Evolutionary conservation across 2,329 filamentous ascomycete species (phyloP), one percentile per base, ranked within the genome.

Genomic region (Fusarium acutatum): DNA sequence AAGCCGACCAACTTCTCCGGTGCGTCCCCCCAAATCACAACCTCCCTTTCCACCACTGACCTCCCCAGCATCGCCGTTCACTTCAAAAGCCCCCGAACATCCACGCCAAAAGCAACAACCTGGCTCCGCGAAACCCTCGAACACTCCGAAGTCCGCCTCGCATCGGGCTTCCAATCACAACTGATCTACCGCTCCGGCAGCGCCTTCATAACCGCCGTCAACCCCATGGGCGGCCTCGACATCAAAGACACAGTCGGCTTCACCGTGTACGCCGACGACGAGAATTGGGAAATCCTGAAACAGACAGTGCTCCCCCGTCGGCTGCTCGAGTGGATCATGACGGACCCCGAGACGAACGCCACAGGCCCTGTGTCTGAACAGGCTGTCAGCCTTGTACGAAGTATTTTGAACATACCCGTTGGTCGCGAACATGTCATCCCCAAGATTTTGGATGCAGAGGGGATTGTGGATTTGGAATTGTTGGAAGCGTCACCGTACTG

Each of bases 291-390:
- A n/a, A 60, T 77, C 14, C 47, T 68, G 18, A 72, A 66, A 56
- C 64, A 71, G 28, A 69, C 68, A 18, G 47, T 59, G 26, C 64
- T 77, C 7, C 75, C 75, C 12, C 73, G 69, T 38, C 64, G 71
- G 15, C 54, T 77, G n/a, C 24, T 77, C 32, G 75, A 76, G 47
- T 77, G 75, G 75, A 64, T 77, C 22, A 77, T 77, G 75, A 72
- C 71, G 3, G 60, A 76, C 12, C 75, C 75, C 9, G 64, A 64
- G 14, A 62, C 73, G 13, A 56, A 60, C 6, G 7, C 52, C 5
- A 44, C n/a, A 7, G 63, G 57, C 18, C 24, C 46, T 11, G 66
- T 75, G 5, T 30, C 67, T 7, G 75, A 77, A 57, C 57, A 68
- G 17, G 73, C 75, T 1, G 62, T 76, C 4, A 71, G 75, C 43